Conservation (phyloP, 2,329 filamentous ascomycete genomes). For the Colletotrichum brevisporum region DNA sequence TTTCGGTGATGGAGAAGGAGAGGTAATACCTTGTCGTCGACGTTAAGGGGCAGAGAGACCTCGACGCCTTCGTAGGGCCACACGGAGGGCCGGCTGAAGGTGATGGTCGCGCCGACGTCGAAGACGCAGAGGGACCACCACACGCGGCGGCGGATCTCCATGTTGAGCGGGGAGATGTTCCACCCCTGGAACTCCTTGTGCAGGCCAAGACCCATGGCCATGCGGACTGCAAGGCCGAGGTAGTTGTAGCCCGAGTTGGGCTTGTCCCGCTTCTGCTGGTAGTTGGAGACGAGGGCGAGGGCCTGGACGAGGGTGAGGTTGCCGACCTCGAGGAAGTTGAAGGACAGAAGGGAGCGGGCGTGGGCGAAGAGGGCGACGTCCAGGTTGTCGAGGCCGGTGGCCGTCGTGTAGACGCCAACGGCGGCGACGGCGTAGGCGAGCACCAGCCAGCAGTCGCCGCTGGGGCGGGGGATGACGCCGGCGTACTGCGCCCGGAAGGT, state of each 20-base stretch:
- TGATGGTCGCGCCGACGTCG: constrained; percentile 60
- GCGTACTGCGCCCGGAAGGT: constrained; percentile 36
- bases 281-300: constrained; percentile 49
- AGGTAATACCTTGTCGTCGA: constrained; percentile 43
- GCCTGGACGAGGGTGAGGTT: constrained; percentile 51
- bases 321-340: constrained; percentile 43
- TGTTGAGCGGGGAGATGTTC: constrained; percentile 48
- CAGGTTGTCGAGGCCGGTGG: constrained; percentile 20
- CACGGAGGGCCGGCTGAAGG: constrained; percentile 49
- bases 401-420: constrained; percentile 30
- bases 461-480: constrained; percentile 50
- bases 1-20: too few species aligned
- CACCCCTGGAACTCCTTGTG: constrained; percentile 58
- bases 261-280: constrained; percentile 61
- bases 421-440: constrained; percentile 45
- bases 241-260: constrained; percentile 67
- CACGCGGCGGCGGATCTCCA: constrained; percentile 53
- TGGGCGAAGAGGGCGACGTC: constrained; percentile 22
- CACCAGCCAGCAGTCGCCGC: constrained; percentile 49
- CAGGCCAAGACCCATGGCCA: constrained; percentile 63
- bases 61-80: constrained; percentile 43
- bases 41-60: constrained; percentile 52
- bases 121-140: constrained; percentile 59
- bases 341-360: constrained; percentile 24
- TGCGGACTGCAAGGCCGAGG: constrained; percentile 62